phyloP scores from a whole-genome alignment of 441 rosid genomes.

The Erodium texanum region DNA sequence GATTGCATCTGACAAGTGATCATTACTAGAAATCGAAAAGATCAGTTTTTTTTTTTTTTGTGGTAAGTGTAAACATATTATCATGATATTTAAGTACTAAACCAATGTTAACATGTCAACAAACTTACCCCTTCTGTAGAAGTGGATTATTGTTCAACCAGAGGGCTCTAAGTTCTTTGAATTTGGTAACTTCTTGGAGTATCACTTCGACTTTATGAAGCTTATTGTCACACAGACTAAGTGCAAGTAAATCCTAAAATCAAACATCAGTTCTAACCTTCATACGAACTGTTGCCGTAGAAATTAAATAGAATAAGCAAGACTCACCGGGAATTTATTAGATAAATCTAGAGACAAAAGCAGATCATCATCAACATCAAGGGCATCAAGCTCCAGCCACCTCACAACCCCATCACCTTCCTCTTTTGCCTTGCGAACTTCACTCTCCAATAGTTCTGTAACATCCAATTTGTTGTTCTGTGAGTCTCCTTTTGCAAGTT shows the following conservation, averaged over 20 bases:
- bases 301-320: background rate
- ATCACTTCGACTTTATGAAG: slow-evolving; percentile 43
- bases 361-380: slow-evolving; percentile 45
- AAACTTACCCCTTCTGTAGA: slow-evolving; percentile 40
- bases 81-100: background rate
- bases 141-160: slow-evolving; percentile 84
- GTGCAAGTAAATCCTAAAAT: slow-evolving; percentile 63
- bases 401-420: slow-evolving; percentile 39
- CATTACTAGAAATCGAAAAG: slow-evolving; percentile 36
- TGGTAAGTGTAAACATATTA: background rate
- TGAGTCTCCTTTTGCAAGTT: slow-evolving; percentile 17
- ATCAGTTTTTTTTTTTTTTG: slow-evolving; percentile 15
- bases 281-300: background rate
- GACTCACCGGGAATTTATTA: slow-evolving; percentile 50
- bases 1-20: slow-evolving; percentile 36
- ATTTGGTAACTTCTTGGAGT: slow-evolving; percentile 52
- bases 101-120: slow-evolving; percentile 9
- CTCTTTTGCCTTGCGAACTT: slow-evolving; percentile 40
- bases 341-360: slow-evolving; percentile 53
- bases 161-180: slow-evolving; percentile 59
- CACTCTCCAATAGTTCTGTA: slow-evolving; percentile 41
- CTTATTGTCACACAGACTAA: slow-evolving; percentile 71
- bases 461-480: slow-evolving; percentile 28
- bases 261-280: background rate
- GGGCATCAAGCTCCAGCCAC: slow-evolving; percentile 90